Evolutionary conservation across 2,329 filamentous ascomycete genomes (phyloP).

Genomic region (Xylaria sp.): DNA sequence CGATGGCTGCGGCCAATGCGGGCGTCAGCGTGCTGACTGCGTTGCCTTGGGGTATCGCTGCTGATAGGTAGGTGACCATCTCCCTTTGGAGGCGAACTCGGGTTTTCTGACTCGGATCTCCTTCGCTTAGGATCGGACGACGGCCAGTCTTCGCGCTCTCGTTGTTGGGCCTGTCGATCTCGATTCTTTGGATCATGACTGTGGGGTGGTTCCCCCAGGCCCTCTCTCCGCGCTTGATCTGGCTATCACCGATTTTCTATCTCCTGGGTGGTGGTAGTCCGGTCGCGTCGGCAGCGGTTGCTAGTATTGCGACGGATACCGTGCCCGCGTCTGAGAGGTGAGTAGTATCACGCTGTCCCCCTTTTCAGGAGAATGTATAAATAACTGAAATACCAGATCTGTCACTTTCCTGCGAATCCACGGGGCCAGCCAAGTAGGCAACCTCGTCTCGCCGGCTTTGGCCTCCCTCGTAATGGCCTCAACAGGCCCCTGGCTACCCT

Average conservation of each 20-base stretch:
- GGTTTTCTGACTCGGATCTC: too few species aligned
- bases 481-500: conserved; percentile 30
- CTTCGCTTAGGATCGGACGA: conserved; percentile 24
- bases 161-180: conserved; percentile 30
- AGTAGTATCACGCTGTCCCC: not conserved
- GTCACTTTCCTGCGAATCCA: conserved; percentile 34
- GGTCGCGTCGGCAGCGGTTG: conserved; percentile 30
- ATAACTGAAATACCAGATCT: conserved; percentile 27
- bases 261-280: conserved; percentile 36
- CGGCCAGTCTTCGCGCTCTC: conserved; percentile 33
- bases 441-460: conserved; percentile 35
- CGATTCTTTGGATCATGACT: conserved; percentile 28
- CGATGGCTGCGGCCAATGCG: conserved; percentile 28
- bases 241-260: conserved; percentile 31
- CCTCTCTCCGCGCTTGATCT: conserved; percentile 33
- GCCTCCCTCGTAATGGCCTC: conserved; percentile 34
- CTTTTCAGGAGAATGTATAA: not conserved
- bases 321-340: conserved; percentile 35
- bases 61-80: conserved; percentile 31
- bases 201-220: conserved; percentile 33
- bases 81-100: not conserved
- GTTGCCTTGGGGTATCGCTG: conserved; percentile 36
- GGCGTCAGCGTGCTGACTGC: conserved; percentile 33
- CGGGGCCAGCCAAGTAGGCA: conserved; percentile 31
- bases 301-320: conserved; percentile 36